Evolutionary conservation across 768 basidiomycete genomes (phyloP).

Genomic region (Agaricus sinodeliciosus): DNA sequence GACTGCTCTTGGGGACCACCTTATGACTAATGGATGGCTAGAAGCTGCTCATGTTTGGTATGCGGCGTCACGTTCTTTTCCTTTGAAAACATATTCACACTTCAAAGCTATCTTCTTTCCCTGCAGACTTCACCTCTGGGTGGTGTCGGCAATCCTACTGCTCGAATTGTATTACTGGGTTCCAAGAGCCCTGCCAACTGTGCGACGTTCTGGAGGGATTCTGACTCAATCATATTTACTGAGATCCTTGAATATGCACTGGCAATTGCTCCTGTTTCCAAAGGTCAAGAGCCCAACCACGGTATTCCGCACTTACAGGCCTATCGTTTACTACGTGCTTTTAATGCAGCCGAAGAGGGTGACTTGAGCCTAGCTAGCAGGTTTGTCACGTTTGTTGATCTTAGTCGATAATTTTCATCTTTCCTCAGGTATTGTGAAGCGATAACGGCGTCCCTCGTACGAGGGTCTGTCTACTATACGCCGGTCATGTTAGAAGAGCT

Average conservation of each 20-base stretch:
- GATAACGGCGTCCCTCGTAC: constrained; percentile 59
- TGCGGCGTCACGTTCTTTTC: constrained; percentile 16
- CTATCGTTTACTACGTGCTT: constrained; percentile 78
- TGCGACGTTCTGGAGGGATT: constrained; percentile 53
- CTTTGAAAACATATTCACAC: constrained; percentile 6
- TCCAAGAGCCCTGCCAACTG: constrained; percentile 46
- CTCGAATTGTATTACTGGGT: constrained; percentile 72
- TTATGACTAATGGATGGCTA: constrained; percentile 62
- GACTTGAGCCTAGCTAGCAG: constrained; percentile 69
- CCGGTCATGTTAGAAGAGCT: constrained; percentile 64
- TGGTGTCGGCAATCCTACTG: constrained; percentile 58
- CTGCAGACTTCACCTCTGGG: constrained; percentile 72
- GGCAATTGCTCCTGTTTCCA: constrained; percentile 60
- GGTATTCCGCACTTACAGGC: constrained; percentile 86
- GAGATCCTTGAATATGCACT: constrained; percentile 91
- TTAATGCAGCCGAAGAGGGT: constrained; percentile 73
- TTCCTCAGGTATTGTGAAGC: constrained; percentile 83
- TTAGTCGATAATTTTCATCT: background rate
- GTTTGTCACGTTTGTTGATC: constrained; percentile 31
- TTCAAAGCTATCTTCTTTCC: constrained; percentile 74
- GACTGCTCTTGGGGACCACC: constrained; percentile 78
- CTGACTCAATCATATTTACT: constrained; percentile 75
- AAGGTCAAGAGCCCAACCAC: constrained; percentile 81
- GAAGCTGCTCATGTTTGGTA: constrained; percentile 94
- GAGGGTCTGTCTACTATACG: constrained; percentile 63